These are phyloP conservation scores for Phalaenopsis aphrodite DNA, from an alignment of 106 monocot genomes.

Conservation along the genomic window DNA sequence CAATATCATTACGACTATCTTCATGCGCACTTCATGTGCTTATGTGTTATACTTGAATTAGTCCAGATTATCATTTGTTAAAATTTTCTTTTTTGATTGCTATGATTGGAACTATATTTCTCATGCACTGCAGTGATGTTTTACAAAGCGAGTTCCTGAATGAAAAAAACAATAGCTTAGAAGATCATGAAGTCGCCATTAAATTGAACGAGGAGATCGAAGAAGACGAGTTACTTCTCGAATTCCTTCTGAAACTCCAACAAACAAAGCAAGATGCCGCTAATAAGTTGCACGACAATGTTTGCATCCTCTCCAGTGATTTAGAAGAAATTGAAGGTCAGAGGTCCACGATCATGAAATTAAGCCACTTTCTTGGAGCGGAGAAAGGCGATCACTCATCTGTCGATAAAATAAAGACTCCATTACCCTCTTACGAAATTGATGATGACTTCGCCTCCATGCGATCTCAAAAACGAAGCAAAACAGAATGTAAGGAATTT, in stretches of 20 bases:
- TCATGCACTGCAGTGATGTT: constrained; percentile 49
- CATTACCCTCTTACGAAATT: constrained; percentile 7
- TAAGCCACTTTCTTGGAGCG: constrained; percentile 5
- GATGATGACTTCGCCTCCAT: constrained; percentile 29
- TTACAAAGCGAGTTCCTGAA: constrained; percentile 86
- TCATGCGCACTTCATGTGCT: too few species aligned
- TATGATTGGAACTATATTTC: constrained; percentile 1
- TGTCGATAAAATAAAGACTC: constrained; percentile 9
- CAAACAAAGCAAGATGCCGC: constrained; percentile 57
- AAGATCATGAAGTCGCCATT: constrained; percentile 67
- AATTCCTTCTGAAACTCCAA: constrained; percentile 67
- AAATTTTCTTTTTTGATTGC: neutral
- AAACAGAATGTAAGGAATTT: constrained; percentile 8
- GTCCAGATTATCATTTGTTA: neutral
- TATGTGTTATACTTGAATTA: neutral
- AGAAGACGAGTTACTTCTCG: constrained; percentile 69
- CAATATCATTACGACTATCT: too few species aligned
- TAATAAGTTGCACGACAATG: constrained; percentile 41
- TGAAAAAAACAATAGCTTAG: constrained; percentile 45
- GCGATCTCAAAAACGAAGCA: constrained; percentile 50
- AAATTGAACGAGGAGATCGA: constrained; percentile 70
- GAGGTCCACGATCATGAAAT: constrained; percentile 27
- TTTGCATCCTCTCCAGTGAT: constrained; percentile 62
- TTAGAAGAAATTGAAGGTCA: constrained; percentile 45
- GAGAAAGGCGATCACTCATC: constrained; percentile 21